phyloP scores from a whole-genome alignment of 225 moss, liverwort and hornwort species.

The Sphagnum contortum region DNA sequence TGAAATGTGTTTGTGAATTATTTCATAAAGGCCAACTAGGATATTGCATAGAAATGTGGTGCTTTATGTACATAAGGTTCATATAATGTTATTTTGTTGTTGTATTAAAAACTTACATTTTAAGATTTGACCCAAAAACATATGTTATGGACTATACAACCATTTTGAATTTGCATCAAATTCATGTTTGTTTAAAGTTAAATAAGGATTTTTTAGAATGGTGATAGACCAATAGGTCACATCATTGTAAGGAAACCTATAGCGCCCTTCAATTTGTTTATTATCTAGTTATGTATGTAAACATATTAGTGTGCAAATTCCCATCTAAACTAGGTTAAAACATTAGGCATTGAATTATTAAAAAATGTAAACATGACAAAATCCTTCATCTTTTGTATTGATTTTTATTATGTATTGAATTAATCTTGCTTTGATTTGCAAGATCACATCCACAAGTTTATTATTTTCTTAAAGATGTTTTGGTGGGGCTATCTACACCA shows the following conservation, averaged over 20 bases:
- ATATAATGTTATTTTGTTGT: not conserved
- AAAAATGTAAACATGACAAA: too few species aligned
- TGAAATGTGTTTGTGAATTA: too few species aligned
- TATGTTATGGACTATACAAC: not conserved
- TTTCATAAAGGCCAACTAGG: too few species aligned
- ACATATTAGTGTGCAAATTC: too few species aligned
- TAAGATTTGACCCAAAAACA: not conserved
- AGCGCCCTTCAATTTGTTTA: conserved; percentile 36
- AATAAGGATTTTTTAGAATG: not conserved
- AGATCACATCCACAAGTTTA: too few species aligned
- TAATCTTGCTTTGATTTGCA: too few species aligned
- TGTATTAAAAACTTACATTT: not conserved
- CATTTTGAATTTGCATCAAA: not conserved
- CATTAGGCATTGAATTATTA: too few species aligned
- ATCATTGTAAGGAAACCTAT: conserved; percentile 52
- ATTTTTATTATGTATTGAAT: too few species aligned
- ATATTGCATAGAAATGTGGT: not conserved
- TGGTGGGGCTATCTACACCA: too few species aligned
- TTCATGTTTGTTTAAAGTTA: not conserved
- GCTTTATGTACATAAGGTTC: not conserved
- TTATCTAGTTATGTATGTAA: conserved; percentile 17
- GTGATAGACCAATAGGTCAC: conserved; percentile 32
- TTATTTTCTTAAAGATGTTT: too few species aligned
- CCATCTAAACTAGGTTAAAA: too few species aligned
- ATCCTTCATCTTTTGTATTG: too few species aligned